phyloP scores from a whole-genome alignment of 2,329 filamentous ascomycete species.

The Fusarium sp. region DNA sequence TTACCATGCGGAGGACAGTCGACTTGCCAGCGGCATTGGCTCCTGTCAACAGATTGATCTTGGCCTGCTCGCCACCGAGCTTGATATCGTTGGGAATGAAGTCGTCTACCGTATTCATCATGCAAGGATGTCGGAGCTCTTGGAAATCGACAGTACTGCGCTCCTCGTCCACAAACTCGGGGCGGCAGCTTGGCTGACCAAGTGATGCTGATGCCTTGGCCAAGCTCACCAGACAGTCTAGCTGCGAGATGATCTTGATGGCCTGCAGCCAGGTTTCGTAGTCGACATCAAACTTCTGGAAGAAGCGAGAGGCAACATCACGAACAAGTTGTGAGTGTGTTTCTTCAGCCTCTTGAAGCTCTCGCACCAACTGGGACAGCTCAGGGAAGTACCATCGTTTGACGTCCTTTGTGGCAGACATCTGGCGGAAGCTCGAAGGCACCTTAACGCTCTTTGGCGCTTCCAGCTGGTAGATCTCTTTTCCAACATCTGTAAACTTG shows the following conservation, averaged over 20 bases:
- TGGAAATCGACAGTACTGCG: constrained; percentile 92
- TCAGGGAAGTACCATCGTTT: constrained; percentile 96
- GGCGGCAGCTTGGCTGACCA: constrained; percentile 89
- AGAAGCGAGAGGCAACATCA: constrained; percentile 87
- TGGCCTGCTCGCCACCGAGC: constrained; percentile 84
- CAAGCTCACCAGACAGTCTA: constrained; percentile 95
- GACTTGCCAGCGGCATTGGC: constrained; percentile 98
- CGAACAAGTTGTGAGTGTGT: constrained; percentile 92
- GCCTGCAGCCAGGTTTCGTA: constrained; percentile 89
- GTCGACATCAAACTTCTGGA: constrained; percentile 87
- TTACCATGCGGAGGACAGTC: constrained; percentile 92
- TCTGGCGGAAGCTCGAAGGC: constrained; percentile 91
- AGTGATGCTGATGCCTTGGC: constrained; percentile 89
- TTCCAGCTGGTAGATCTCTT: constrained; percentile 97
- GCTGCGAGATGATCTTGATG: constrained; percentile 90
- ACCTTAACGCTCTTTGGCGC: constrained; percentile 88
- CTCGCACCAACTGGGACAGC: constrained; percentile 84
- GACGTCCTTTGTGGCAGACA: constrained; percentile 91
- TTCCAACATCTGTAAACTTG: constrained; percentile 88
- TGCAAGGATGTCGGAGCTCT: constrained; percentile 94
- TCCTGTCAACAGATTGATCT: constrained; percentile 92
- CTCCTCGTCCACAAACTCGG: constrained; percentile 87
- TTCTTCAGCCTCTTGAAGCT: constrained; percentile 94
- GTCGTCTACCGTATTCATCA: constrained; percentile 88
- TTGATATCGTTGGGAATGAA: constrained; percentile 97